Percentiles rank a stretch among this genome's conserved stretches.
Conservation (phyloP, 495 filamentous ascomycete species). For the Cercophora newfieldiana region DNA sequence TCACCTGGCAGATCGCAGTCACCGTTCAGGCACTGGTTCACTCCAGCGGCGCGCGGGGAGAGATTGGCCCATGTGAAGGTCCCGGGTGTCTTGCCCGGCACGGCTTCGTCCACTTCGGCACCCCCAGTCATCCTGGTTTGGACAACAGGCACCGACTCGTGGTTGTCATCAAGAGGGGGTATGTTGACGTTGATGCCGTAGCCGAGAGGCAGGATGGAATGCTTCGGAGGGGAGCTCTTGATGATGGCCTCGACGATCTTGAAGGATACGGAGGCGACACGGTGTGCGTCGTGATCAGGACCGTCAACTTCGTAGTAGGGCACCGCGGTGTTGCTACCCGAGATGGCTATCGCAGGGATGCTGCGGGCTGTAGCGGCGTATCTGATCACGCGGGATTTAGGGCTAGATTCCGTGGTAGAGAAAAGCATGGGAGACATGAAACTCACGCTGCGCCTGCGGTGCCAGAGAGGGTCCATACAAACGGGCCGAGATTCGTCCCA, state of each 20-base stretch:
- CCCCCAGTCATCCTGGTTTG: conserved; percentile 7
- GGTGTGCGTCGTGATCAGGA: neutral
- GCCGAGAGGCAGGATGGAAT: conserved; percentile 8
- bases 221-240: neutral
- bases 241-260: conserved; percentile 1
- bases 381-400: neutral
- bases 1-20: conserved; percentile 8
- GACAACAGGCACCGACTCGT: neutral
- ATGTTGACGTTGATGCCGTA: conserved; percentile 15
- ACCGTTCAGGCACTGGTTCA: conserved; percentile 7
- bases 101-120: conserved; percentile 4
- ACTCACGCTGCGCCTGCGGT: neutral
- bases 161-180: conserved; percentile 7
- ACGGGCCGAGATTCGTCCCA: neutral
- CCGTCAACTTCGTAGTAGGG: conserved; percentile 6
- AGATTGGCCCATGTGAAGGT: conserved; percentile 14
- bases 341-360: conserved; percentile 12
- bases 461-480: neutral
- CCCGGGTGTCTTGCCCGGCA: neutral
- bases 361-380: conserved; percentile 8
- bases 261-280: neutral
- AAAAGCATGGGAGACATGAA: neutral
- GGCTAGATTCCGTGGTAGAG: neutral
- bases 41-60: neutral
- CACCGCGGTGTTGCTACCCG: conserved; percentile 5